Evolutionary conservation across 2,329 filamentous ascomycete genomes (phyloP).

Genomic region (Aspergillus alliaceus): DNA sequence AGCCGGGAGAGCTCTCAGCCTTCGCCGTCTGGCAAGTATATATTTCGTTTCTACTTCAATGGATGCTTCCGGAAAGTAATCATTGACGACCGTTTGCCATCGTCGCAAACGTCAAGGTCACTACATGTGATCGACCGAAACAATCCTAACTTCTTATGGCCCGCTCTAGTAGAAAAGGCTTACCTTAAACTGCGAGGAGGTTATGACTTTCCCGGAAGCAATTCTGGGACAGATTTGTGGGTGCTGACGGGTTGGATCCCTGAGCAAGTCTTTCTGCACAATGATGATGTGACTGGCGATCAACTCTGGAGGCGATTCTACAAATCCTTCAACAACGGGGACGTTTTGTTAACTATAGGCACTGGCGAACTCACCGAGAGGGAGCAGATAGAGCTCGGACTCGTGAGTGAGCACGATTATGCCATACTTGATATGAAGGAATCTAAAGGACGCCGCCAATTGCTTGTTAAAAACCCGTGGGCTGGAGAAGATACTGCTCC

Average conservation of each 20-base stretch:
- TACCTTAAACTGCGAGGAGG: slow-evolving; percentile 94
- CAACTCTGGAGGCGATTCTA: slow-evolving; percentile 76
- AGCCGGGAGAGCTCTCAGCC: slow-evolving; percentile 65
- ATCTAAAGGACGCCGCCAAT: slow-evolving; percentile 59
- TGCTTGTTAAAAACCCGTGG: slow-evolving; percentile 97
- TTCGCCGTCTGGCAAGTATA: slow-evolving; percentile 82
- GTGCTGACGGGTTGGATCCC: slow-evolving; percentile 95
- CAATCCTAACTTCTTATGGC: slow-evolving; percentile 82
- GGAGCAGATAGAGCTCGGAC: slow-evolving; percentile 76
- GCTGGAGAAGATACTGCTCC: slow-evolving; percentile 61
- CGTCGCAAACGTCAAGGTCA: slow-evolving; percentile 66
- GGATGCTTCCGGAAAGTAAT: slow-evolving; percentile 84
- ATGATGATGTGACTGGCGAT: slow-evolving; percentile 74
- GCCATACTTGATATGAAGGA: slow-evolving; percentile 79
- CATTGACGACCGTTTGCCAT: slow-evolving; percentile 88
- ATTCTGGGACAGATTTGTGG: slow-evolving; percentile 93
- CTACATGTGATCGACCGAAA: slow-evolving; percentile 86
- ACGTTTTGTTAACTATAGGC: slow-evolving; percentile 86
- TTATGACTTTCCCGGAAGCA: slow-evolving; percentile 97
- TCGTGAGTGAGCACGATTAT: slow-evolving; percentile 92
- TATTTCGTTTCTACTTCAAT: slow-evolving; percentile 93
- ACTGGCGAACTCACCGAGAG: slow-evolving; percentile 77
- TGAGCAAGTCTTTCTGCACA: slow-evolving; percentile 89
- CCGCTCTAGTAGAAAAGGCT: slow-evolving; percentile 89
- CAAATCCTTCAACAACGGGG: slow-evolving; percentile 70